Base-by-base conservation (phyloP, 192 early-diverging fungal genomes). In the Umbelopsis sp. region DNA sequence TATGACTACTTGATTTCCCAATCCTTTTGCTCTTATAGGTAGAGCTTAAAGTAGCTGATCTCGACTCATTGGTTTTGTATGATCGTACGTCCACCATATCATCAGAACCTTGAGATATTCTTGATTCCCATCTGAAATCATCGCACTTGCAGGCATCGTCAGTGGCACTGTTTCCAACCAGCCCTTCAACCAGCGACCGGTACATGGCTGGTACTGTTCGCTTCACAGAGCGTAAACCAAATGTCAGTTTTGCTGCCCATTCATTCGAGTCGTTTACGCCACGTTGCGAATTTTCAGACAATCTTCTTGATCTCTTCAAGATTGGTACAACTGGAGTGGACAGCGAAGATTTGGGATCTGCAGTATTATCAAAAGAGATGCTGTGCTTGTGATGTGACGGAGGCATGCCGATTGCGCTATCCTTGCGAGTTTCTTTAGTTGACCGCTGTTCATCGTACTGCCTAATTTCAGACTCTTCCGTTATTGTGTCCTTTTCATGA, bases 221-320 rank as follows among this genome's bases (percentile, higher is more conserved):
- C 22, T 77, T 73, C 20, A 81, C 71, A 1, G 74, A 70, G 21
- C 69, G 66, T 16, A 80, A 32, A 12, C 78, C 66, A 25, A 65
- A 72, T 16, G 67, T 74, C 38, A 79, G 56, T 44, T 66, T 71
- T 21, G 53, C 47, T 43, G 77, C 65, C 75, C 74, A 81, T 47
- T 74, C 59, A 22, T 73, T 73, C 4, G 45, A 36, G 3, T 59
- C 47, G 21, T 67, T 68, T 2, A 75, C 68, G 22, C 67, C 65
- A 11, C 74, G 74, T n/a, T 70, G 69, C 49, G 74, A 69, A 44
- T 50, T 66, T 24, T 47, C 47, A 9, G 73, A 71, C n/a, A 65
- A n/a, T 22, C 73, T 69, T 4, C 72, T 56, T 20, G 76, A 54
- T 56, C 68, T 44, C 9, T 22, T n/a, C 44, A 71, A 68, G 51